Evolutionary conservation across 140 eudicot genomes (phyloP), one percentile per base, ranked within the genome.

Genomic region (Erigeron philadelphicus): DNA sequence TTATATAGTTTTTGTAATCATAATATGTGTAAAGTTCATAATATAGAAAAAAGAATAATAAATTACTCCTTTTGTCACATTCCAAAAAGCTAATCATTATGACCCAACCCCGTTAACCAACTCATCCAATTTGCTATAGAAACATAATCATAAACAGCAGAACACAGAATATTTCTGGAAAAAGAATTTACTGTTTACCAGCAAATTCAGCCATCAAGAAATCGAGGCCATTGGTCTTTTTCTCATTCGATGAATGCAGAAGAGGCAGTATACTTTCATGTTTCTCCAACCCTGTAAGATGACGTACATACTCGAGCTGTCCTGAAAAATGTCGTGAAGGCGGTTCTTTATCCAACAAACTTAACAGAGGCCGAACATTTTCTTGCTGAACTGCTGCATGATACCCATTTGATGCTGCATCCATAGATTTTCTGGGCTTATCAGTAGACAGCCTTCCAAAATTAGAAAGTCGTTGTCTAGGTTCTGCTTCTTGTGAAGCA

Each of bases 281-380:
- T 66, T 90, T 92, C 77, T 92, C 98, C 81, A 88, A 60, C 48
- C 96, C 98, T 1, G 96, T 74, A 35, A 92, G 85, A 75, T 92
- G 95, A 9, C 85, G 83, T 21, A 84, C 94, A 81, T 84, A 89
- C 78, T 91, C 97, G 56, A 91, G 94, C 84, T 91, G 96, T 41
- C 97, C 96, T 25, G 98, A 88, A 69, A 82, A 81, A 79, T 84
- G 96, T 64, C 92, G 86, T 4, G 98, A 92, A 63, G 95, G 98
- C 44, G 98, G 98, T 80, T 92, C 98, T 81, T 92, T 92, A 1
- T 92, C 98, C 88, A 92, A 77, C 74, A 92, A 78, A 79, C 98
- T 92, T 45, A 92, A 81, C 73, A 92, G 98, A 44, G 98, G 98
- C 2, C 98, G 79, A 18, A 88, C 92, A 49, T 88, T 86, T 72